A percentile compares a stretch with the other conserved stretches of the same genome.
phyloP scores from a whole-genome alignment of 306 rosid genomes.

The Acmispon strigosus region DNA sequence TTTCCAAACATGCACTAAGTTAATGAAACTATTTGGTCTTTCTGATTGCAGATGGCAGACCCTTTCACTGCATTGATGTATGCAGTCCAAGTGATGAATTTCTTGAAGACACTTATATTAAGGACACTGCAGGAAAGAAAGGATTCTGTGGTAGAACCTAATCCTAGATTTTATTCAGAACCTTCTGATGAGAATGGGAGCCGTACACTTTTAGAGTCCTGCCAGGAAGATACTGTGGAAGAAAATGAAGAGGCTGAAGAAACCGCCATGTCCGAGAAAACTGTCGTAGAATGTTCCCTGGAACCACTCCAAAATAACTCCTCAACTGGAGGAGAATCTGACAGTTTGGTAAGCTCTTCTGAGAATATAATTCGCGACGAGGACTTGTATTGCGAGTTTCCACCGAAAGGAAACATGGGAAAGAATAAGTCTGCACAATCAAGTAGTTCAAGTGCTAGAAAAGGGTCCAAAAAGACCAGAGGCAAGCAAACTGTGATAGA shows the following conservation, averaged over 20 bases:
- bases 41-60: slow-evolving; percentile 73
- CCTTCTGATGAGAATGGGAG: slow-evolving; percentile 51
- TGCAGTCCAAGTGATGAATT: slow-evolving; percentile 91
- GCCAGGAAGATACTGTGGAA: slow-evolving; percentile 24
- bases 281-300: slow-evolving; percentile 21
- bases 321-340: slow-evolving; percentile 30
- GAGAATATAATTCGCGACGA: slow-evolving; percentile 28
- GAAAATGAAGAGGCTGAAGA: slow-evolving; percentile 37
- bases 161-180: slow-evolving; percentile 29
- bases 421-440: slow-evolving; percentile 41
- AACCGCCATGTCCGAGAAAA: slow-evolving; percentile 21
- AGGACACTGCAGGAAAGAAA: slow-evolving; percentile 57
- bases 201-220: slow-evolving; percentile 38
- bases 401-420: slow-evolving; percentile 25
- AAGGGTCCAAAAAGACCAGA: slow-evolving; percentile 30
- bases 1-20: neutral
- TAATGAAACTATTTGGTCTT: neutral
- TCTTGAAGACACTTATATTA: slow-evolving; percentile 61
- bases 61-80: slow-evolving; percentile 84
- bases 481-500: slow-evolving; percentile 29
- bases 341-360: slow-evolving; percentile 23
- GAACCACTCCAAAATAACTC: slow-evolving; percentile 18
- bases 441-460: slow-evolving; percentile 34
- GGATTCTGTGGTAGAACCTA: slow-evolving; percentile 42
- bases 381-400: slow-evolving; percentile 31